Evolutionary conservation across 495 filamentous ascomycete species (phyloP), one percentile per base, ranked within the genome.

Genomic region (Trichocladium uniseriatum): DNA sequence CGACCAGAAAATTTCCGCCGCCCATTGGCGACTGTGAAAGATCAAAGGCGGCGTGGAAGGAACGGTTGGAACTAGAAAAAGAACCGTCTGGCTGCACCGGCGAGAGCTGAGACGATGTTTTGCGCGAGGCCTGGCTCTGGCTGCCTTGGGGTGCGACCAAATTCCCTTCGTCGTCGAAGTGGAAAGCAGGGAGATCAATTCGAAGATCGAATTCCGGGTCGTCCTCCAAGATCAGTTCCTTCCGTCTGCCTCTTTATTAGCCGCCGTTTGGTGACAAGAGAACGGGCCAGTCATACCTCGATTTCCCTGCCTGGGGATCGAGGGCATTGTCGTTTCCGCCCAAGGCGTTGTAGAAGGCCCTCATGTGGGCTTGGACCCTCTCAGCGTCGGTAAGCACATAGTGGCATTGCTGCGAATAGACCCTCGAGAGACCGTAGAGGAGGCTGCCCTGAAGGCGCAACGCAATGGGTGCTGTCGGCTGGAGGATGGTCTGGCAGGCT

Each of bases 401-500:
- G 13, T 78, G 78, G 52, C 84, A 94, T 68, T 97, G 92, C 57
- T 94, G 84, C 19, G 75, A 76, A 59, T 87, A 94, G 13, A 95
- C 89, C 47, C 86, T 77, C 15, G 87, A 82, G 24, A 95, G 80
- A 6, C 89, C 89, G 62, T 84, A 90, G 16, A 98, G 79, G 24
- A 98, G 69, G 57, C 84, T 95, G 9, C 90, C 88, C 64, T 98
- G 92, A 28, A 98, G 78, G 14, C 92, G 83, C 59, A 98, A 66
- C 2, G 92, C 92, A 73, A 98, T 85, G 9, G 92, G 92, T 6
- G 85, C 89, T 20, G 81, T 83, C 0, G 92, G 89, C 47, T 84
- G 73, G 24, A 83, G 80, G 59, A 98, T 94, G 6, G 86, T 90
- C 39, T 81, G 75, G 63, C 90, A 96, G 47, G 91, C 91, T 53